These are phyloP conservation scores for Cryptococcus jaspeensis DNA, from an alignment of 1,284 basidiomycete genomes.

Conservation along the genomic window DNA sequence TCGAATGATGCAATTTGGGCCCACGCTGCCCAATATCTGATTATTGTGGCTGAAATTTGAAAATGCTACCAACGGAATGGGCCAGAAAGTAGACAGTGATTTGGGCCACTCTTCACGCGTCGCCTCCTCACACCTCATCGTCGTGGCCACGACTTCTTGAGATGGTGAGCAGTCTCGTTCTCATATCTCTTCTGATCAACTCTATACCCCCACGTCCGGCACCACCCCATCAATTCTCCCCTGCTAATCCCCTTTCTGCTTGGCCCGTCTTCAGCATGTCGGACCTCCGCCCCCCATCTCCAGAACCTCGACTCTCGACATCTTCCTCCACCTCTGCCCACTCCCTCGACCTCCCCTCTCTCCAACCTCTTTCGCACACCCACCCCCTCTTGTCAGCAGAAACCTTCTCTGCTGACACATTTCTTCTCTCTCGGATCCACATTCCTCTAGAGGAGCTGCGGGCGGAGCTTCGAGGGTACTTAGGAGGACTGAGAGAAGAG, in stretches of 20 bases:
- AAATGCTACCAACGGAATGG: too few species aligned
- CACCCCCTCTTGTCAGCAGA: constrained; percentile 69
- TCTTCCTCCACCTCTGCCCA: constrained; percentile 19
- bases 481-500: constrained; percentile 80
- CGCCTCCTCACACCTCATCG: too few species aligned
- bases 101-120: too few species aligned
- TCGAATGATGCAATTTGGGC: too few species aligned
- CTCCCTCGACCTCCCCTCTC: constrained; percentile 64
- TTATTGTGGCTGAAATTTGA: too few species aligned
- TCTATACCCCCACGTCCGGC: too few species aligned
- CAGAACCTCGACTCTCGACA: constrained; percentile 3
- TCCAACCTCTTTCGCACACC: constrained; percentile 73
- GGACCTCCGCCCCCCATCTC: not conserved
- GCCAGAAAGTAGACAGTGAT: too few species aligned
- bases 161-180: too few species aligned
- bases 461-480: constrained; percentile 79
- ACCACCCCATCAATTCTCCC: too few species aligned
- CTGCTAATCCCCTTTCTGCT: not conserved
- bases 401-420: constrained; percentile 77
- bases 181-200: too few species aligned
- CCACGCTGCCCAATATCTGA: too few species aligned
- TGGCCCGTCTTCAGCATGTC: not conserved
- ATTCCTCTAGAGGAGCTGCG: constrained; percentile 84
- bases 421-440: constrained; percentile 81
- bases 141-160: too few species aligned